These are phyloP conservation scores for Speleostelium caveatum DNA, from an alignment of 78 protist species.

Conservation along the genomic window DNA sequence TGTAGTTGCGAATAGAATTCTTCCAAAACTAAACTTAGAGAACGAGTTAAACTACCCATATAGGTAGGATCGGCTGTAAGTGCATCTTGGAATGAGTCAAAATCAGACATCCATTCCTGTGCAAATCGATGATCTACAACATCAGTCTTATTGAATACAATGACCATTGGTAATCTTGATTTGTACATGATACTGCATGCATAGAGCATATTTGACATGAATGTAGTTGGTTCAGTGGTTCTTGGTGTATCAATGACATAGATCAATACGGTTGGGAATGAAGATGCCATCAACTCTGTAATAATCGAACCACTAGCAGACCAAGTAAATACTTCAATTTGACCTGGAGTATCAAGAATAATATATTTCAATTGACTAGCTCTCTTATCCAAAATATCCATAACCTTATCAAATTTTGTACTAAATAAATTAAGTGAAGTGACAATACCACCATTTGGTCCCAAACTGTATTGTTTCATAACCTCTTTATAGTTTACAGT, in stretches of 20 bases:
- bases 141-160: conserved; percentile 96
- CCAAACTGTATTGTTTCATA: conserved; percentile 96
- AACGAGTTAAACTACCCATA: conserved; percentile 80
- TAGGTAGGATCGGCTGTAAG: conserved; percentile 80
- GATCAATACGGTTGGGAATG: conserved; percentile 93
- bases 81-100: conserved; percentile 60
- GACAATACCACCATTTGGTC: conserved; percentile 99
- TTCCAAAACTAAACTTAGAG: conserved; percentile 93
- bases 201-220: conserved; percentile 99
- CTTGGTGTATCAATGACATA: conserved; percentile 98
- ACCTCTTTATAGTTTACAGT: conserved; percentile 97
- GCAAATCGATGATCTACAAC: conserved; percentile 79
- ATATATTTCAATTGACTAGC: conserved; percentile 84
- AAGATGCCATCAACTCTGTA: conserved; percentile 93
- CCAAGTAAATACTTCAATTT: conserved; percentile 99
- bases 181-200: conserved; percentile 97
- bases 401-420: conserved; percentile 95
- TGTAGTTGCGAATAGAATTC: conserved; percentile 89
- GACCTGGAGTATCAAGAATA: conserved; percentile 98
- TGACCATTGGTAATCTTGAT: conserved; percentile 93
- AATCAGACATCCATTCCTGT: conserved; percentile 94
- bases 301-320: conserved; percentile 96
- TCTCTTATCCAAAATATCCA: conserved; percentile 87
- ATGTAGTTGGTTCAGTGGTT: conserved; percentile 93
- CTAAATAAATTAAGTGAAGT: conserved; percentile 97